phyloP scores from a whole-genome alignment of 192 early-diverging fungal species.

The Linderina pennispora region DNA sequence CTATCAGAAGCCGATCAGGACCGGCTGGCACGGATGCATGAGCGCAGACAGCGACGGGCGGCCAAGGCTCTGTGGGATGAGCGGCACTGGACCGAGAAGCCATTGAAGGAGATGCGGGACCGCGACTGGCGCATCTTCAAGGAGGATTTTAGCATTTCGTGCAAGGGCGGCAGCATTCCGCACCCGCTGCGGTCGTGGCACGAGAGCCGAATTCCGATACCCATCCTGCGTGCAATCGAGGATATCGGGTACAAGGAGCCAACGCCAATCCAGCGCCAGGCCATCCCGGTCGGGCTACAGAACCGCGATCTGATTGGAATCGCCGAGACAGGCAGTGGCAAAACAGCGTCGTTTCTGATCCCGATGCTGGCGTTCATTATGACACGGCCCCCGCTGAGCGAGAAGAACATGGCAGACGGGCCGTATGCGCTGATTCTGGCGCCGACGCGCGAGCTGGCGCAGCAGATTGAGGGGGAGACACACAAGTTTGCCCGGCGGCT shows the following conservation, averaged over 20 bases:
- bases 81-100: conserved; percentile 94
- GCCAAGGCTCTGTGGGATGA: conserved; percentile 62
- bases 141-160: conserved; percentile 94
- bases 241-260: conserved; percentile 89
- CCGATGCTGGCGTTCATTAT: conserved; percentile 91
- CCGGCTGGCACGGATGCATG: not conserved
- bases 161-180: conserved; percentile 89
- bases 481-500: conserved; percentile 84
- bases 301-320: conserved; percentile 86
- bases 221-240: conserved; percentile 69
- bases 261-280: conserved; percentile 95
- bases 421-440: conserved; percentile 94
- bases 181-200: conserved; percentile 83
- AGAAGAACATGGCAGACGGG: conserved; percentile 74
- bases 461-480: conserved; percentile 93
- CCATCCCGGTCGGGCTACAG: conserved; percentile 92
- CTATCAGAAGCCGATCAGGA: not conserved
- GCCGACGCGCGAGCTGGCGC: conserved; percentile 95
- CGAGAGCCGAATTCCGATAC: conserved; percentile 68
- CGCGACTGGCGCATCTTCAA: conserved; percentile 99
- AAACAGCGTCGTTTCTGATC: conserved; percentile 93
- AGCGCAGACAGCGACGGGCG: not conserved
- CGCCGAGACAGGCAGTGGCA: conserved; percentile 90
- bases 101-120: conserved; percentile 85
- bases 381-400: conserved; percentile 67